These are phyloP conservation scores for Daucus carota DNA, from an alignment of 129 eudicot genomes.

Conservation along the genomic window DH1_v3.0 NC_030385.2:5727001-5727500, in stretches of 20 bases:
- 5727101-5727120: slow-evolving; percentile 39
- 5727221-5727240: slow-evolving; percentile 57
- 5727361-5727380: slow-evolving; percentile 41
- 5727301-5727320: slow-evolving; percentile 28
- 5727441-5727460: slow-evolving; percentile 76
- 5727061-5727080: no score
- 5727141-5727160: background rate
- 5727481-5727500: slow-evolving; percentile 72
- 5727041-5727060: no score
- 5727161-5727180: background rate
- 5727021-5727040: no score
- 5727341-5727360: slow-evolving; percentile 14
- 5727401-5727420: slow-evolving; percentile 65
- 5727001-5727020: no score
- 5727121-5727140: slow-evolving; percentile 16
- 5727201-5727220: slow-evolving; percentile 40
- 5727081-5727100: no score
- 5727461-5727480: slow-evolving; percentile 80
- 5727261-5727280: slow-evolving; percentile 23
- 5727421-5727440: slow-evolving; percentile 84
- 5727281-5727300: slow-evolving; percentile 9
- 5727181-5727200: slow-evolving; percentile 11
- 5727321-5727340: slow-evolving; percentile 44
- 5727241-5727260: slow-evolving; percentile 46
- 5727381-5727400: slow-evolving; percentile 62